Percentiles rank a stretch among this genome's conserved stretches.
phyloP scores from a whole-genome alignment of 768 basidiomycete genomes.

The Auriscalpium microsporum region DNA sequence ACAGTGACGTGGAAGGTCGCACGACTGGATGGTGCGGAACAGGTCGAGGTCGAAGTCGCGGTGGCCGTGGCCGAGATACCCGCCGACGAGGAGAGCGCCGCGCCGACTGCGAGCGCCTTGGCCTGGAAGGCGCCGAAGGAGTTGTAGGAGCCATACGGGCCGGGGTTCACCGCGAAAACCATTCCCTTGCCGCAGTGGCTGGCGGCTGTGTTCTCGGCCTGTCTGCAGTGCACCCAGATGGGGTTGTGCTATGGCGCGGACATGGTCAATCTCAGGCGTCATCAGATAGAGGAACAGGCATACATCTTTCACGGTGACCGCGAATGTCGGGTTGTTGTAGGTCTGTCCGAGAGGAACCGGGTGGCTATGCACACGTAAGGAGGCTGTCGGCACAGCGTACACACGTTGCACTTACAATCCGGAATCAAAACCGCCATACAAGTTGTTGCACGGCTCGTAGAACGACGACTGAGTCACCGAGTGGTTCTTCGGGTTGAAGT shows the following conservation, averaged over 20 bases:
- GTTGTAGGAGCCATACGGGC: neutral
- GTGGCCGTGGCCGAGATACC: slow-evolving; percentile 14
- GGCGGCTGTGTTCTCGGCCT: slow-evolving; percentile 4
- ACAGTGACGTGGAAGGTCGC: slow-evolving; percentile 30
- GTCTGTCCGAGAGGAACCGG: slow-evolving; percentile 16
- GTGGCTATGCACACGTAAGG: slow-evolving; percentile 9
- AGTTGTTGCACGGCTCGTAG: slow-evolving; percentile 17
- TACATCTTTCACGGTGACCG: slow-evolving; percentile 19
- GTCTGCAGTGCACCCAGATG: slow-evolving; percentile 20
- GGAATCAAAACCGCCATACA: slow-evolving; percentile 19
- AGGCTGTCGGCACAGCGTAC: neutral
- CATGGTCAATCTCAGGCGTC: neutral
- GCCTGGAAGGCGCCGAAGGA: slow-evolving; percentile 1
- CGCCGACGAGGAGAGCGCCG: slow-evolving; percentile 13
- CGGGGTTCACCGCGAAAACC: slow-evolving; percentile 24
- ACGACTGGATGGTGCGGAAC: slow-evolving; percentile 42
- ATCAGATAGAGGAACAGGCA: neutral
- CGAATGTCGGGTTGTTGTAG: slow-evolving; percentile 11
- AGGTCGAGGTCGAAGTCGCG: slow-evolving; percentile 16
- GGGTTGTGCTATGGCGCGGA: slow-evolving; percentile 11
- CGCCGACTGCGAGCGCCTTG: neutral
- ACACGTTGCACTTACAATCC: slow-evolving; percentile 18
- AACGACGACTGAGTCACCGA: slow-evolving; percentile 23
- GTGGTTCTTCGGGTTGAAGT: slow-evolving; percentile 23
- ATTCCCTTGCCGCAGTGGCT: slow-evolving; percentile 19